Base-by-base conservation (phyloP, 75 land plant genomes). In the Pinus albicaulis region DNA sequence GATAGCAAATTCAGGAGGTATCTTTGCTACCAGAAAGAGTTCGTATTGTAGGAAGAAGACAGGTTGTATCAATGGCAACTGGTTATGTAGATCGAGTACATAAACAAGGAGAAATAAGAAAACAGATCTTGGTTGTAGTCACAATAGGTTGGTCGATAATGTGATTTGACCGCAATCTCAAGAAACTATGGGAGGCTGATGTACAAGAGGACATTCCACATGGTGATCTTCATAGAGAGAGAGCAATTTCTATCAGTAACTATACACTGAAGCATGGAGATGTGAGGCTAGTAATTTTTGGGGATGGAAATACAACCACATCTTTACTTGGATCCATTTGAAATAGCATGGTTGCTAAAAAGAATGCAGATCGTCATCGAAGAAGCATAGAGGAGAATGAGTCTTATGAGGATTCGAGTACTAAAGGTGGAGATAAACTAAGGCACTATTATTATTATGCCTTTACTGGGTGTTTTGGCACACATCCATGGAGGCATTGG, bases 241-340 rank as follows among this genome's bases (percentile, higher is more conserved):
- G 92, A 57, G 85, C 97, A 11, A 96, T 96, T 74, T 81, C 91
- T 31, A 86, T 96, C 31, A 94, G 86, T 74, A 96, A 94, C 78
- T 96, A 92, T 76, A 94, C 98, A 10, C 76, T 96, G 72, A 92
- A 80, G 86, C 99, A 96, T 83, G 95, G 98, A 57, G 99, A 96
- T 81, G 52, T 84, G 59, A 98, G 99, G 13, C 85, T 96, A 57
- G 74, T 96, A 24, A 92, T 96, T 74, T 90, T 96, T 62, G 99
- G 99, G 99, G 74, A 91, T 94, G 93, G 99, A 97, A 72, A 83
- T 90, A 83, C 93, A 92, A 55, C 90, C 94, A 64, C 93, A 94
- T 81, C 95, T 97, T 38, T 80, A 80, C 76, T 60, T 89, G 81
- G 99, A 97, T 89, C 92, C 93, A 44, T 92, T 97, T 84, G 99